Conservation (phyloP, 176 grass and related monocot genomes). For the Lolium rigidum region DNA sequence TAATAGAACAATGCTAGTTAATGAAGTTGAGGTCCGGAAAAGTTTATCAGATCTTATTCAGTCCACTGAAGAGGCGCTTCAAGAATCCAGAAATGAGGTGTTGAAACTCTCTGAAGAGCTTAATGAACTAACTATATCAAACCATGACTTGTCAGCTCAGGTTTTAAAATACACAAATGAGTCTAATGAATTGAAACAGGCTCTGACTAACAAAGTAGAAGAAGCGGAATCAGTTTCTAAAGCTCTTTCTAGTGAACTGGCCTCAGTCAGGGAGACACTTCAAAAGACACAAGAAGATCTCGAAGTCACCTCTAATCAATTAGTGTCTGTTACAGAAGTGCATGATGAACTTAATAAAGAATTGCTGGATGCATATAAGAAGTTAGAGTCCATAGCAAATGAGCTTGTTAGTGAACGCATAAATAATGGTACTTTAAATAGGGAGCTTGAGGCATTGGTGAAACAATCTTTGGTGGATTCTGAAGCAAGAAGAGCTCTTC, state of each 20-base stretch:
- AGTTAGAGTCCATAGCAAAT: conserved; percentile 61
- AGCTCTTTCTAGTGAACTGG: conserved; percentile 70
- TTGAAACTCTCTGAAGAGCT: conserved; percentile 73
- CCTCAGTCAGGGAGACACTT: conserved; percentile 60
- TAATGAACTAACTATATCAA: conserved; percentile 56
- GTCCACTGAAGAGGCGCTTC: conserved; percentile 65
- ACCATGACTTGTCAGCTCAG: conserved; percentile 66
- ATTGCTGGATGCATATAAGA: conserved; percentile 79
- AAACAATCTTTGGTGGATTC: conserved; percentile 69
- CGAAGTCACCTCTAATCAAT: conserved; percentile 57
- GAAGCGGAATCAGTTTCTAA: conserved; percentile 71
- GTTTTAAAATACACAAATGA: conserved; percentile 70
- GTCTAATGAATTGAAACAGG: conserved; percentile 58
- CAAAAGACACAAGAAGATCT: conserved; percentile 68
- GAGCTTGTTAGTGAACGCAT: conserved; percentile 85
- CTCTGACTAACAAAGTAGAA: conserved; percentile 59
- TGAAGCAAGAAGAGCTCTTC: conserved; percentile 67
- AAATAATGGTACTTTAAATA: conserved; percentile 69
- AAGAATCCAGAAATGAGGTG: conserved; percentile 66
- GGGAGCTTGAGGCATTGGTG: conserved; percentile 74
- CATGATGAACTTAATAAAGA: conserved; percentile 69
- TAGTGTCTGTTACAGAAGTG: conserved; percentile 54
- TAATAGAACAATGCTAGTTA: conserved; percentile 63
- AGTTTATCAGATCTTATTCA: conserved; percentile 64
- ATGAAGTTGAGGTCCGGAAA: conserved; percentile 57